Evolutionary conservation across 2,329 filamentous ascomycete genomes (phyloP).

Genomic region (Fusarium subglutinans): DNA sequence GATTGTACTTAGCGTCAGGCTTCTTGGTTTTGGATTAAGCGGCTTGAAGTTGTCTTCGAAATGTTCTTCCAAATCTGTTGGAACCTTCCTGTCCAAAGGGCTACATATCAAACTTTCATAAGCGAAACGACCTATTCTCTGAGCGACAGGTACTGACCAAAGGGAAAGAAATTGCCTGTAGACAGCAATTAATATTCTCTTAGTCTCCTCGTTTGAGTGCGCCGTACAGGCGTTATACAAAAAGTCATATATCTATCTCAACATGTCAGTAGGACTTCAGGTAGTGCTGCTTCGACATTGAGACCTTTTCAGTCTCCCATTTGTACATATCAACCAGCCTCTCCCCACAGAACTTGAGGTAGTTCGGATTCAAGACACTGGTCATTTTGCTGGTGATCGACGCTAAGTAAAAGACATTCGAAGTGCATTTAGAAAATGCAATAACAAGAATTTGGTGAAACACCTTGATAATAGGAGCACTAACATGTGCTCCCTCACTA

Average conservation of each 20-base stretch:
- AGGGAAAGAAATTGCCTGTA: background rate
- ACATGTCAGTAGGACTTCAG: fast-evolving
- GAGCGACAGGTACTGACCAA: background rate
- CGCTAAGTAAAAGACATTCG: background rate
- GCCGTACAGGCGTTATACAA: background rate
- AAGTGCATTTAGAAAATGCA: background rate
- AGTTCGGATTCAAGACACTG: background rate
- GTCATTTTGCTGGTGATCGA: background rate
- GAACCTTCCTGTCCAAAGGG: background rate
- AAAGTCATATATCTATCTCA: background rate
- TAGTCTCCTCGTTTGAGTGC: background rate
- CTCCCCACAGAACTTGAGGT: background rate
- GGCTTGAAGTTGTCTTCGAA: background rate
- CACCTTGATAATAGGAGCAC: background rate
- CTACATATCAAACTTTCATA: background rate
- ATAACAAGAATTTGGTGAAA: fast-evolving
- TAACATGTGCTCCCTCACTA: too few relatives aligned
- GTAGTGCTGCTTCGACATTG: background rate
- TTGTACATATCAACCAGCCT: background rate
- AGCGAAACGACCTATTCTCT: background rate
- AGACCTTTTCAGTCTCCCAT: background rate
- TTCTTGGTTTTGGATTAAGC: background rate
- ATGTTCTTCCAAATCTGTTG: background rate
- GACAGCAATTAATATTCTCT: fast-evolving
- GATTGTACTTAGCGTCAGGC: too few relatives aligned